These are phyloP conservation scores for Pythium guiyangense DNA, from an alignment of 352 stramenopile genomes.

Conservation along the genomic window DNA sequence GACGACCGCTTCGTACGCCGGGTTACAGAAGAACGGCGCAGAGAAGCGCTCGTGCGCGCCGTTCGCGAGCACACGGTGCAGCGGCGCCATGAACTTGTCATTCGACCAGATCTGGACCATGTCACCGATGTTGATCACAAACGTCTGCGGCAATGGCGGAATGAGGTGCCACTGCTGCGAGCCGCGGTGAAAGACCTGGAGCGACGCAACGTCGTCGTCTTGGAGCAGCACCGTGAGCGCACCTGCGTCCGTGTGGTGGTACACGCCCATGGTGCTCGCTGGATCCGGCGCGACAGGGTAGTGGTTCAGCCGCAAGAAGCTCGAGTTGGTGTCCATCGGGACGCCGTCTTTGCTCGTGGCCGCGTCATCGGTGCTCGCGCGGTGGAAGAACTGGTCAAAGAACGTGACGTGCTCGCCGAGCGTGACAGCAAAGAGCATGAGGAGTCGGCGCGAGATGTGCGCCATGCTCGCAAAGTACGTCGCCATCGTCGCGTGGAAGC, in stretches of 20 bases:
- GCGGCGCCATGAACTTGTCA: too few relatives aligned
- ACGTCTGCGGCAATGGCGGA: too few relatives aligned
- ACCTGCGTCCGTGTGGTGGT: too few relatives aligned
- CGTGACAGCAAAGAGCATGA: too few relatives aligned
- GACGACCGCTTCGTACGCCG: slow-evolving; percentile 57
- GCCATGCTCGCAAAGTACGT: slow-evolving; percentile 48
- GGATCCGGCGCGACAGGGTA: slow-evolving; percentile 59
- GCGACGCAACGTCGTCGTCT: too few relatives aligned
- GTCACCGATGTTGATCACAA: too few relatives aligned
- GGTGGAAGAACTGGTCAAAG: slow-evolving; percentile 60
- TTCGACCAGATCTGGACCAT: too few relatives aligned
- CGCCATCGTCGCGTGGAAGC: slow-evolving; percentile 48
- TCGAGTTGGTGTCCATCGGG: slow-evolving; percentile 56
- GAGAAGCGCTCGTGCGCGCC: too few relatives aligned
- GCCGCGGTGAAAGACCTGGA: too few relatives aligned
- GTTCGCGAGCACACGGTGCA: too few relatives aligned
- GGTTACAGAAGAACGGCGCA: slow-evolving; percentile 43
- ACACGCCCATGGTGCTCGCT: slow-evolving; percentile 22
- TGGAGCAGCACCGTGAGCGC: too few relatives aligned
- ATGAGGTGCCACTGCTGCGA: too few relatives aligned
- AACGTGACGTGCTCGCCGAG: slow-evolving; percentile 44
- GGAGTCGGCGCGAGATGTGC: slow-evolving; percentile 40
- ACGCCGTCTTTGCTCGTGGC: slow-evolving; percentile 3
- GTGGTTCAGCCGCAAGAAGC: slow-evolving; percentile 90
- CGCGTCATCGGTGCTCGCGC: slow-evolving; percentile 1